phyloP scores from a whole-genome alignment of 495 filamentous ascomycete genomes.

The Ascodesmis nigricans region DNA sequence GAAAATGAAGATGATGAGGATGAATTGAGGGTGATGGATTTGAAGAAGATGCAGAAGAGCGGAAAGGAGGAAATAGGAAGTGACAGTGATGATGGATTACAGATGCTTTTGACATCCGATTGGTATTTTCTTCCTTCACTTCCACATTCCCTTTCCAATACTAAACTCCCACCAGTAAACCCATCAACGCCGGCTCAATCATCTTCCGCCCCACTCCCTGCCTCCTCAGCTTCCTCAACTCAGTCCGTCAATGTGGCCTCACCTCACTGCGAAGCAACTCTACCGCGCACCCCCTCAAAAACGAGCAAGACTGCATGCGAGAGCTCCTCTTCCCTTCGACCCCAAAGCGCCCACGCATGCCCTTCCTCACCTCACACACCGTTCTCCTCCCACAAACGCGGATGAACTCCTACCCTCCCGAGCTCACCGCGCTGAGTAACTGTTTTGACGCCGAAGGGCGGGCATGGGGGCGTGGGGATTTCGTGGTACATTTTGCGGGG shows the following conservation, averaged over 20 bases:
- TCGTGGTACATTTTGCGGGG: slow-evolving; percentile 22
- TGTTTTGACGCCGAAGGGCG: slow-evolving; percentile 16
- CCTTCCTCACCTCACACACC: no score
- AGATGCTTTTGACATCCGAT: slow-evolving; percentile 12
- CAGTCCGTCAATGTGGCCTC: slow-evolving; percentile 5
- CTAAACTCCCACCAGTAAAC: slow-evolving; percentile 11
- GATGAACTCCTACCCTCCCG: slow-evolving; percentile 21
- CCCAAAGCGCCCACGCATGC: background rate
- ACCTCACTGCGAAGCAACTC: background rate
- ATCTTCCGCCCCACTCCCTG: slow-evolving; percentile 14
- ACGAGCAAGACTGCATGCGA: slow-evolving; percentile 21
- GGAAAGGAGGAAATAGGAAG: background rate
- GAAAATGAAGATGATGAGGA: no score
- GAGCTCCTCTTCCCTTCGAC: no score
- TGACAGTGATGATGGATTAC: slow-evolving; percentile 7
- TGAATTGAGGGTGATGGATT: no score
- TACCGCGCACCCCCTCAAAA: slow-evolving; percentile 3
- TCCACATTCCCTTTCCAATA: background rate
- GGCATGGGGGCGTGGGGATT: slow-evolving; percentile 16
- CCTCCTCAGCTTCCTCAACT: slow-evolving; percentile 14
- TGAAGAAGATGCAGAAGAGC: no score
- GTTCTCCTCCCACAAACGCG: slow-evolving; percentile 18
- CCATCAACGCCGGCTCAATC: slow-evolving; percentile 22
- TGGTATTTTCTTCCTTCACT: slow-evolving; percentile 3
- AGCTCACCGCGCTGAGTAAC: slow-evolving; percentile 15